phyloP scores from a whole-genome alignment of 2,329 filamentous ascomycete genomes.

The Microsporum audouinii region DNA sequence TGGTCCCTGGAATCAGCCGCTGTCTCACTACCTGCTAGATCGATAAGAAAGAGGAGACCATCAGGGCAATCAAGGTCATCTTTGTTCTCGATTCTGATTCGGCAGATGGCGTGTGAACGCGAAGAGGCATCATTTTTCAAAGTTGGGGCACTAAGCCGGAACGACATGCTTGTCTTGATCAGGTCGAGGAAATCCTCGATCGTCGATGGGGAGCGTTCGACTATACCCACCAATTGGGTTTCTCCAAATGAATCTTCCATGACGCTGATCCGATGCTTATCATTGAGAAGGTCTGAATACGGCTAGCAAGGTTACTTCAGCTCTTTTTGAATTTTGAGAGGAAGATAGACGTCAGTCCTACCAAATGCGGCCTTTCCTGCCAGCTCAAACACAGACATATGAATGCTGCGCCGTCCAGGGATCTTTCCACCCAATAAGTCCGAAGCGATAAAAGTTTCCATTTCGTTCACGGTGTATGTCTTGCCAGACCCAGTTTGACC shows the following conservation, averaged over 20 bases:
- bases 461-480: background rate
- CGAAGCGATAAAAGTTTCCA: background rate
- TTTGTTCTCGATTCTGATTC: slow-evolving; percentile 1
- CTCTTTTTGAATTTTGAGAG: background rate
- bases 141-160: background rate
- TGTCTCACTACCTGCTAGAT: background rate
- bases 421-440: slow-evolving; percentile 1
- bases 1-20: background rate
- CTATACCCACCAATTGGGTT: background rate
- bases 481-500: background rate
- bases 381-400: slow-evolving; percentile 2
- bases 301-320: background rate
- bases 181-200: background rate
- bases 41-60: background rate
- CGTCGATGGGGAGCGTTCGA: background rate
- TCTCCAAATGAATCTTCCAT: background rate
- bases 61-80: background rate
- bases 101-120: background rate
- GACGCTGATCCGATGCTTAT: background rate
- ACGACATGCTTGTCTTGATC: background rate
- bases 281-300: background rate
- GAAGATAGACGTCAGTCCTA: background rate
- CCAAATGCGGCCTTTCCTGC: background rate
- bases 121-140: background rate
- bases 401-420: background rate